Base-by-base conservation (phyloP, 257 asterid genomes). In the Fraxinus americana region DNA sequence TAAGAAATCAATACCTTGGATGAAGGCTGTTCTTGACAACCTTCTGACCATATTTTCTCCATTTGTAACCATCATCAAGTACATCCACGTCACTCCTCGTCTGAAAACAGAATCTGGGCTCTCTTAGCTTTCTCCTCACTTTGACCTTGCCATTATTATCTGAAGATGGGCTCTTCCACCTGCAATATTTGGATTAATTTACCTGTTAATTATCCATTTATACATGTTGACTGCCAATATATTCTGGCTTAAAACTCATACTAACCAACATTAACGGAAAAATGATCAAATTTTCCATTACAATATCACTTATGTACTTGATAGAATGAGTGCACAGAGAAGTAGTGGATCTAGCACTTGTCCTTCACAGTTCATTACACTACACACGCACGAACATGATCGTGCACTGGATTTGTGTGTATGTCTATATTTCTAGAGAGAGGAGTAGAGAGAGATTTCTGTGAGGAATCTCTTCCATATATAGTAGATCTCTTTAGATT, bases 31-130 rank as follows among this genome's bases (percentile, higher is more conserved):
- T 94, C 90, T 94, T 94, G 86, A 94, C 99, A 74, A 94, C 94
- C 76, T 94, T 94, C 75, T 94, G 99, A 3, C 99, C 99, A 78
- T 94, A 94, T 83, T 94, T 94, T 80, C 99, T 88, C 98, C 99
- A 94, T 92, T 94, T 94, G 82, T 94, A 94, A 32, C 99, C 99
- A 90, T 94, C 99, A 84, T 94, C 99, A 78, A 94, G 97, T 8
- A 94, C 98, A 89, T 94, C 98, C 1, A 92, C 90, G 67, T 92
- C 98, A 80, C 98, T 94, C 88, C 97, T 91, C 80, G 98, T 94
- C 84, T 94, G 97, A 65, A 94, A 94, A 80, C 98, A 94, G 84
- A 94, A 94, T 75, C 98, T 91, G 52, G 98, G 98, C 87, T 94
- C 98, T 76, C 98, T 82, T 57, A 94, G 82, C 89, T 91, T 91